Base-by-base conservation (phyloP, 2,329 filamentous ascomycete species). In the Colletotrichum neosansevieriae region DNA sequence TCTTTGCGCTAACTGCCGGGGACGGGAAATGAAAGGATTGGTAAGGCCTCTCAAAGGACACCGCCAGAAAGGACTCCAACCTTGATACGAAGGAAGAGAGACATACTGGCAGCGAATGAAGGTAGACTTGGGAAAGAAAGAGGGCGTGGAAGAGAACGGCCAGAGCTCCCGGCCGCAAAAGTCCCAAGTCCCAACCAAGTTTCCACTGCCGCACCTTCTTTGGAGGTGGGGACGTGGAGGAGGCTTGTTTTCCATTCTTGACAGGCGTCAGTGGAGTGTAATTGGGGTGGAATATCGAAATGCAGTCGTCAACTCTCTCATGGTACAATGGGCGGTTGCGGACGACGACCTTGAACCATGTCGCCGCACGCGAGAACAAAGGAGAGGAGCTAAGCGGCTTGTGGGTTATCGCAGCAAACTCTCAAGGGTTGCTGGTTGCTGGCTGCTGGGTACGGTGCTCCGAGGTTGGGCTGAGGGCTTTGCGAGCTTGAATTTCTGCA, bases 281-380 rank as follows among this genome's bases (percentile, higher is more conserved):
- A 56, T 56, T 24, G 21, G 38, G 24, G 45, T 36, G 40, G 36
- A 15, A 38, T 29, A 29, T 29, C 6, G 29, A 38, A 38, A 68
- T 65, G 65, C 56, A 49, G 65, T 65, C 54, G 47, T 68, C 54
- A 59, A 59, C 61, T 54, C 47, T 61, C 50, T 58, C 42, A 58
- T 34, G 51, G 50, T 58, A 67, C 63, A 69, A 67, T 62, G 50
- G 45, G 67, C 67, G 67, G 62, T 69, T 69, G 67, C 67, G 67
- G 67, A 51, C 67, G 57, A 65, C 38, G 54, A 40, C 47, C 63
- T 57, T 54, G 63, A 15, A 44, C 63, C 63, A 69, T 62, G 63
- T 49, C 45, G 38, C 57, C 19, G 63, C 53, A 63, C 38, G 58
- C 50, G 67, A 67, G 67, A 67, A 69, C 67, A 69, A 69, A 69